Percentiles rank a stretch among this genome's conserved stretches.
Conservation (phyloP, 495 filamentous ascomycete genomes). For the Venustampulla echinocandica region DNA sequence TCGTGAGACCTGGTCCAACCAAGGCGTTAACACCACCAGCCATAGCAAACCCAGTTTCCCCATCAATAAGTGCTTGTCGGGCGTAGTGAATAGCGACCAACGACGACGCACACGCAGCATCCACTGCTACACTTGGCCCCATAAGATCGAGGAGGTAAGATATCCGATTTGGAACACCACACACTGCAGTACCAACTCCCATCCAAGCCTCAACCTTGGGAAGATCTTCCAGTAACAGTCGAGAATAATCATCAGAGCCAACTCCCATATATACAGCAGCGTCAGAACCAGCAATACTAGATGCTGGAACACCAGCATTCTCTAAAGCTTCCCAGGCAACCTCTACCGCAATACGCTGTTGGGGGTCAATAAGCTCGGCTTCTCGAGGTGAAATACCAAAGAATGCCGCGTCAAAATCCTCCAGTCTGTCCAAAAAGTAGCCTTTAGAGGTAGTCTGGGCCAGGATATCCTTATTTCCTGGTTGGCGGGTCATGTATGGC, state of each 20-base stretch:
- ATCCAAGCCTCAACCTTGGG: slow-evolving; percentile 27
- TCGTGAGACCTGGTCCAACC: not conserved
- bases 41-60: slow-evolving; percentile 31
- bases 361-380: slow-evolving; percentile 48
- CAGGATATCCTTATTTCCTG: not conserved
- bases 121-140: slow-evolving; percentile 58
- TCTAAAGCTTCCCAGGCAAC: slow-evolving; percentile 48
- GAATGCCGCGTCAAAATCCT: slow-evolving; percentile 48
- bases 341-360: slow-evolving; percentile 47
- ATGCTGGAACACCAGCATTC: slow-evolving; percentile 78
- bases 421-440: slow-evolving; percentile 34
- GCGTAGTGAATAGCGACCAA: slow-evolving; percentile 54
- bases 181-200: slow-evolving; percentile 34
- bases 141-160: slow-evolving; percentile 46
- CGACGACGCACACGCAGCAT: slow-evolving; percentile 82
- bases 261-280: slow-evolving; percentile 69
- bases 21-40: slow-evolving; percentile 2
- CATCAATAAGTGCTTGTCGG: slow-evolving; percentile 65
- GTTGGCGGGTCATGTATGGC: not conserved
- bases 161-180: slow-evolving; percentile 52
- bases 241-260: slow-evolving; percentile 81
- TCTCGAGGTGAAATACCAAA: slow-evolving; percentile 51
- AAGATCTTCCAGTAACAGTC: slow-evolving; percentile 78
- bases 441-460: not conserved
- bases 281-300: slow-evolving; percentile 73